Base-by-base conservation (phyloP, 2,329 filamentous ascomycete genomes). In the Fusarium ramigenum region DNA sequence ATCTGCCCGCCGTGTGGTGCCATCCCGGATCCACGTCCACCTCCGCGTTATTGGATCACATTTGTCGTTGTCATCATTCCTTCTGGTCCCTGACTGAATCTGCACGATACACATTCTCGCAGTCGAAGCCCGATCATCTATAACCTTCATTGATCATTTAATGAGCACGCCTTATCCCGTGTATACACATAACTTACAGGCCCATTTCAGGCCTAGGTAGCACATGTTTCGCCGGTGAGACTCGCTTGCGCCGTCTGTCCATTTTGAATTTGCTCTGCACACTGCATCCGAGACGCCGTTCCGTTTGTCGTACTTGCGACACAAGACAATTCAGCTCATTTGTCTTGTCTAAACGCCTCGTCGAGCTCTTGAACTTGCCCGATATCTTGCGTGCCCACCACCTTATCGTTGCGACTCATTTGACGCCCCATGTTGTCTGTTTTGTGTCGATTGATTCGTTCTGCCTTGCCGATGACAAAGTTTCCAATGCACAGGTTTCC, bases 201-300 rank as follows among this genome's bases (percentile, higher is more conserved):
- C 60, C 69, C 69, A 43, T 66, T 60, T 56, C 40, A 57, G 62
- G 66, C 74, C 74, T 72, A 63, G 72, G 74, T 78, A 77, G 75
- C 70, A 78, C 74, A 78, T 78, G 77, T 72, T 78, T 76, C 70
- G 75, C 68, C 50, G 77, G 77, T 78, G 77, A 78, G 77, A 78
- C 74, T 74, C 69, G 60, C 74, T 73, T 76, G 70, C 70, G 69
- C 63, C 60, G 60, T 74, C 69, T 70, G 47, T 52, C 60, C 69
- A 67, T 69, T 28, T 72, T 74, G 57, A 72, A 75, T 43, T 69
- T 75, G 61, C 74, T 57, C 61, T 58, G 50, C 70, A 69, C 63
- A 72, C 63, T 57, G 52, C 65, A 68, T 67, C 62, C 75, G 66
- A 76, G 66, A 64, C 73, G 60, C 63, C 65, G 60, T 72, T 30